phyloP scores from a whole-genome alignment of 2,329 filamentous ascomycete genomes.

The Penicillium sp. region DNA sequence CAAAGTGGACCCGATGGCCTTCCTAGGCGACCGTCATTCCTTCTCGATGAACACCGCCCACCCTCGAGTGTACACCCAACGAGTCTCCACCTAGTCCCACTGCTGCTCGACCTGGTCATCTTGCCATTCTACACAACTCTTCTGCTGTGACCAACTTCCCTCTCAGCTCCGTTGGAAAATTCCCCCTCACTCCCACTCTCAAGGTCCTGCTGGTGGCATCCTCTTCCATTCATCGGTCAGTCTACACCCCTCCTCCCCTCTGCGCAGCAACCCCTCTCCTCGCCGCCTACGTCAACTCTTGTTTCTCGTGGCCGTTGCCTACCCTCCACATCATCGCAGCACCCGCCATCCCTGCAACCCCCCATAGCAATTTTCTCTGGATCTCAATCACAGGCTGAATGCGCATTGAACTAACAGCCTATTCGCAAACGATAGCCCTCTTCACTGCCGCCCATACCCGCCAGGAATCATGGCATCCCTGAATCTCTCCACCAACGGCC shows the following conservation, averaged over 20 bases:
- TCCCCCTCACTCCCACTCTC: neutral
- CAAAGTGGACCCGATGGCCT: neutral
- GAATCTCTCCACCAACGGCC: slow-evolving; percentile 76
- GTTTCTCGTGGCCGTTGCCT: slow-evolving; percentile 1
- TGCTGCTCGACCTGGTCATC: neutral
- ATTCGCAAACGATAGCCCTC: neutral
- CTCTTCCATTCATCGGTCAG: neutral
- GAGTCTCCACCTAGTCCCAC: neutral
- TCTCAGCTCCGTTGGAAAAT: neutral
- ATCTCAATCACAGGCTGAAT: neutral
- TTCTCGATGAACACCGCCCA: slow-evolving; percentile 1
- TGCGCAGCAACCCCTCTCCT: slow-evolving; percentile 4
- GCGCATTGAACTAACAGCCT: neutral
- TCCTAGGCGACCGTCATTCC: slow-evolving; percentile 10
- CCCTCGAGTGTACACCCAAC: neutral
- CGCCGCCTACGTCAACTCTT: slow-evolving; percentile 13
- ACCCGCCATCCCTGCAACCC: neutral
- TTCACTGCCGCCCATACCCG: neutral
- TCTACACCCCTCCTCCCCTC: neutral
- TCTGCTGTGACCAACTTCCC: neutral
- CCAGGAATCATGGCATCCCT: slow-evolving; percentile 68
- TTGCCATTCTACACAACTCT: neutral
- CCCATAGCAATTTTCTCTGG: neutral
- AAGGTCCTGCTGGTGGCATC: neutral
- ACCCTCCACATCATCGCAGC: slow-evolving; percentile 1